Evolutionary conservation across 345 rosid species (phyloP), one percentile per base, ranked within the genome.

Genomic region (Syzygium oleosum): DNA sequence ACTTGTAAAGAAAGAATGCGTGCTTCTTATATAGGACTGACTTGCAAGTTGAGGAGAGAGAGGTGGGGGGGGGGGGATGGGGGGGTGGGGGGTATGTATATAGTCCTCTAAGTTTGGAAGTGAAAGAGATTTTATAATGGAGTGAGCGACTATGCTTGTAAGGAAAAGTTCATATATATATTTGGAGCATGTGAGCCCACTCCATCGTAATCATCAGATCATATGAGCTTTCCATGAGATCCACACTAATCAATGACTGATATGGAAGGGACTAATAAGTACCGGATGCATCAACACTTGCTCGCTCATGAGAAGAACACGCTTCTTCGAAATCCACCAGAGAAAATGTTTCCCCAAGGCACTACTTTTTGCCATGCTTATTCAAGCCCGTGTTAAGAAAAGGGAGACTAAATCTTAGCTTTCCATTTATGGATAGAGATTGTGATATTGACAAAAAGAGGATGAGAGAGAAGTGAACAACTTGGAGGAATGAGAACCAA

Each of bases 401-500:
- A 49, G 19, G 54, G 2, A 84, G 79, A 43, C 23, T 23, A 19
- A 25, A 49, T 5, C 43, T 56, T 87, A 34, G 73, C 16, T 86
- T 68, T 86, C 84, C 68, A 54, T 53, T 87, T 78, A 41, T 87
- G 52, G 51, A 52, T 3, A 83, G 52, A 51, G 56, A 25, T 52
- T 41, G 13, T 38, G 38, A 41, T 22, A 53, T 53, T n/a, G 29
- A 55, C 52, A 61, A 21, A 29, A 84, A 78, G 65, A 78, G 63
- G 56, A 65, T 43, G 53, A 65, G 2, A 52, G 19, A 22, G 29
- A 49, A 61, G 83, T n/a, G 87, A 52, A 73, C 84, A 68, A 59
- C 88, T 83, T 87, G 88, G 88, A 87, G 85, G 51, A 87, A 87
- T 38, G 88, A 83, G 88, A 65, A 51, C 84, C 89, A 84, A 84